phyloP scores from a whole-genome alignment of 148 eudicot genomes.

The Camellia granthamiana region DNA sequence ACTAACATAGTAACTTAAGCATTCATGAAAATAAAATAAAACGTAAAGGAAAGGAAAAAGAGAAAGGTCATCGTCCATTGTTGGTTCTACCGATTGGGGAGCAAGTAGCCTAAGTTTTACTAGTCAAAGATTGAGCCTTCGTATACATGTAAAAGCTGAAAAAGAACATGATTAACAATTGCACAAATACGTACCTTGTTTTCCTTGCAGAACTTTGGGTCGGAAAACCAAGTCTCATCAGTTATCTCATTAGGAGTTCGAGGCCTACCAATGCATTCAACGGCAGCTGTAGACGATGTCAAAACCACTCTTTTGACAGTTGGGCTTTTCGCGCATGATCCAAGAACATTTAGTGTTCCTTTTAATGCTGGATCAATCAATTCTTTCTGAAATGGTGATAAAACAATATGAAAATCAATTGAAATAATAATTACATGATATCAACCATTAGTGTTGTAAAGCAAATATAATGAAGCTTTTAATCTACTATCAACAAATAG shows the following conservation, averaged over 20 bases:
- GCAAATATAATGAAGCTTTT: too few relatives aligned
- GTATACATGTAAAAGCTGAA: background rate
- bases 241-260: slow-evolving; percentile 44
- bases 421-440: background rate
- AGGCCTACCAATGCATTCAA: slow-evolving; percentile 28
- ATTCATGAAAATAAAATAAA: too few relatives aligned
- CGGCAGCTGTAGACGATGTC: slow-evolving; percentile 61
- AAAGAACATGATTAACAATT: background rate
- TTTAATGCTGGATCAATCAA: slow-evolving; percentile 63
- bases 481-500: too few relatives aligned
- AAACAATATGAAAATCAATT: background rate
- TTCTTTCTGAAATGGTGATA: slow-evolving; percentile 36
- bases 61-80: background rate
- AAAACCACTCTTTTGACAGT: slow-evolving; percentile 48
- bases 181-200: slow-evolving; percentile 21
- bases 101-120: background rate
- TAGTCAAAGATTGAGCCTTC: slow-evolving; percentile 1
- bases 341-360: slow-evolving; percentile 65
- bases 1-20: too few relatives aligned
- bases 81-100: background rate
- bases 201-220: slow-evolving; percentile 31
- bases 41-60: too few relatives aligned
- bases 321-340: slow-evolving; percentile 39
- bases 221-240: slow-evolving; percentile 53
- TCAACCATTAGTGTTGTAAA: too few relatives aligned